These are phyloP conservation scores for Suillus discolor DNA, from an alignment of 768 basidiomycete species.

Conservation along the genomic window DNA sequence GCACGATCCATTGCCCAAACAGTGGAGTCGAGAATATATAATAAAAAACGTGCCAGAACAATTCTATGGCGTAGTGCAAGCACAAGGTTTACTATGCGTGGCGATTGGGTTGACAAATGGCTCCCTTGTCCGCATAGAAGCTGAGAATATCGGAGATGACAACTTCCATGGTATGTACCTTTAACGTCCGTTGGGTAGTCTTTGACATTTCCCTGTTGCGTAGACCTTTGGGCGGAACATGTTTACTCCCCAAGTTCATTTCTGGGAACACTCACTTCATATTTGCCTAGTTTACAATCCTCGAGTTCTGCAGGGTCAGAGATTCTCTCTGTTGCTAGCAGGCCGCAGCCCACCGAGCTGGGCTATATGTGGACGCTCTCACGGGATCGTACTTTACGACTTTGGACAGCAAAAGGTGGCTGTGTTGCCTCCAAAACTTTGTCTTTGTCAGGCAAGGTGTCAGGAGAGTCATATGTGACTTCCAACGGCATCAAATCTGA, in stretches of 20 bases:
- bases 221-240: conserved; percentile 76
- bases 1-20: conserved; percentile 52
- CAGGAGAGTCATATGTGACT: conserved; percentile 24
- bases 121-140: conserved; percentile 68
- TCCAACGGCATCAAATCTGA: conserved; percentile 39
- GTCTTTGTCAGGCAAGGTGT: conserved; percentile 37
- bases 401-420: conserved; percentile 80
- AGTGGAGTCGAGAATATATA: conserved; percentile 70
- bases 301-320: conserved; percentile 51
- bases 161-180: conserved; percentile 56
- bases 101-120: conserved; percentile 63
- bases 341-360: conserved; percentile 76
- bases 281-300: conserved; percentile 57
- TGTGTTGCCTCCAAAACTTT: conserved; percentile 68
- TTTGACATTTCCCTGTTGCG: conserved; percentile 15
- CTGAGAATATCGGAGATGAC: conserved; percentile 57
- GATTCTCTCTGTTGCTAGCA: conserved; percentile 71
- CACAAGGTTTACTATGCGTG: conserved; percentile 69
- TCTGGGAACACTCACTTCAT: conserved; percentile 65
- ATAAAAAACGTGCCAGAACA: conserved; percentile 55
- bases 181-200: conserved; percentile 12
- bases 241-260: conserved; percentile 67
- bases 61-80: conserved; percentile 54
- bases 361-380: conserved; percentile 84
- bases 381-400: conserved; percentile 78